phyloP scores from a whole-genome alignment of 108 stramenopile species.

The Parietichytrium sp. region DNA sequence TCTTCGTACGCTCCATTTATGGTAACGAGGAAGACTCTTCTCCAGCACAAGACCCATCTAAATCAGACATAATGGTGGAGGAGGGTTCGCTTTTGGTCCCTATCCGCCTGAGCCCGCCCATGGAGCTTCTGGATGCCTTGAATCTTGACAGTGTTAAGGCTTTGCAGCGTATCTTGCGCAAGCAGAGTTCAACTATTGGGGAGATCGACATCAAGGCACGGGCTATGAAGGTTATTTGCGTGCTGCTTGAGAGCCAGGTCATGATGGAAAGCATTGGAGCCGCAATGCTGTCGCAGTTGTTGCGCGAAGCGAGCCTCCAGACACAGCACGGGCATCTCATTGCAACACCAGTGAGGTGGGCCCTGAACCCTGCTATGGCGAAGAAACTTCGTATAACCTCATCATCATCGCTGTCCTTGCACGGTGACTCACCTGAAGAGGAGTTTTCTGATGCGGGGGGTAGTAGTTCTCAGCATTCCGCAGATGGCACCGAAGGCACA shows the following conservation, averaged over 20 bases:
- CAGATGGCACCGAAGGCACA: background rate
- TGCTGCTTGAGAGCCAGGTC: slow-evolving; percentile 3
- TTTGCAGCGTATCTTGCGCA: background rate
- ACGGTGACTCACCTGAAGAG: too few species aligned
- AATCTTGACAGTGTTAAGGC: background rate
- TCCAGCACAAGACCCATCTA: background rate
- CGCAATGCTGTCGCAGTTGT: background rate
- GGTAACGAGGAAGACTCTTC: background rate
- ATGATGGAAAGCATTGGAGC: background rate
- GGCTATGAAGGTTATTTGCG: background rate
- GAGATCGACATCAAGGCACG: background rate
- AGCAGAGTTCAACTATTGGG: background rate
- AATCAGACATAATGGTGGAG: too few species aligned
- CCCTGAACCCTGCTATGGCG: background rate
- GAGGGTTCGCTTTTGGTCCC: background rate
- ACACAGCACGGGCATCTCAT: background rate
- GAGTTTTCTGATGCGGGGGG: too few species aligned
- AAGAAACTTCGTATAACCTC: background rate
- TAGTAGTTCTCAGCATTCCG: too few species aligned
- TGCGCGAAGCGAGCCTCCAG: background rate
- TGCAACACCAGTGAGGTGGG: slow-evolving; percentile 13
- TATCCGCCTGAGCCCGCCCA: background rate
- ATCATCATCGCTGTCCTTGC: too few species aligned
- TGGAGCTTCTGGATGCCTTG: background rate
- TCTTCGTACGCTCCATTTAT: background rate